A percentile compares a stretch with the other conserved stretches of the same genome.
Evolutionary conservation across 2,329 filamentous ascomycete genomes (phyloP).

Genomic region (Escovopsis sp.): DNA sequence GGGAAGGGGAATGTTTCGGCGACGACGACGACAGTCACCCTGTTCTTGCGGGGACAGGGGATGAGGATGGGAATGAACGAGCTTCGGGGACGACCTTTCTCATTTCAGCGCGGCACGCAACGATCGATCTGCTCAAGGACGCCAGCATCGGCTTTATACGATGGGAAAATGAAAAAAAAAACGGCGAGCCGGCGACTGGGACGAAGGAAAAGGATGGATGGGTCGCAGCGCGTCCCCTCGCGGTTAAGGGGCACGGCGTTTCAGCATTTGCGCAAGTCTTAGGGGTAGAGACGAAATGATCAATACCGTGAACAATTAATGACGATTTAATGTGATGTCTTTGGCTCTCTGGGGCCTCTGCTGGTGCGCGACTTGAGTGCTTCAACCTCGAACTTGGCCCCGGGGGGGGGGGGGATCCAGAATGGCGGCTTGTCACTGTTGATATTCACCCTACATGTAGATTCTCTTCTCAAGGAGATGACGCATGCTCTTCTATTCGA

Average conservation of each 20-base stretch:
- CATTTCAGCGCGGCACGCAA: neutral
- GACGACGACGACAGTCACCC: too few species aligned
- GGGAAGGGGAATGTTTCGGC: neutral
- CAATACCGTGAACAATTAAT: constrained; percentile 14
- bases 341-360: neutral
- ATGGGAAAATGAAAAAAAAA: neutral
- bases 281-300: constrained; percentile 24
- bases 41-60: too few species aligned
- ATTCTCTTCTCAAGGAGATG: too few species aligned
- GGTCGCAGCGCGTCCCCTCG: constrained; percentile 10
- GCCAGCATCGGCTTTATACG: constrained; percentile 6
- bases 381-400: too few species aligned
- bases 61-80: too few species aligned
- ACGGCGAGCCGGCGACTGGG: constrained; percentile 6
- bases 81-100: too few species aligned
- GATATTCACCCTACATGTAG: too few species aligned
- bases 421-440: too few species aligned
- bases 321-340: neutral
- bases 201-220: constrained; percentile 5
- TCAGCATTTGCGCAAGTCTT: constrained; percentile 19
- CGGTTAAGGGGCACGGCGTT: constrained; percentile 15
- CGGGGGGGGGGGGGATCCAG: too few species aligned
- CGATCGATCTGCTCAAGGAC: constrained; percentile 7
- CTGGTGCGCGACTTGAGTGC: neutral
- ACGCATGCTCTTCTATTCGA: too few species aligned